Conservation (phyloP, 352 stramenopile genomes). For the Pythium dissimile region DNA sequence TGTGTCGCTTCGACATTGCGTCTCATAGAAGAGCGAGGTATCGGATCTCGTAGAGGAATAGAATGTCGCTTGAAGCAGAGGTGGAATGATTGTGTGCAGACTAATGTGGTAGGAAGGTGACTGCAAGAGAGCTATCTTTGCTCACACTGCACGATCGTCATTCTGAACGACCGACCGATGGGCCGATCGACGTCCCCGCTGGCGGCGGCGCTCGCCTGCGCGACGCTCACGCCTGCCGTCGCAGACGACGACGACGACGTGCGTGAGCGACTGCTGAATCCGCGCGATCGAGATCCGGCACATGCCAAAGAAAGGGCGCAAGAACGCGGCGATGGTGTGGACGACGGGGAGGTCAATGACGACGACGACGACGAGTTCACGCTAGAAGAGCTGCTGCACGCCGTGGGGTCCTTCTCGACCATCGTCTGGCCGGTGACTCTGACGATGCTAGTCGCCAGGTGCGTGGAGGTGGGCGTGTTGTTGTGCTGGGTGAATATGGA, state of each 20-base stretch:
- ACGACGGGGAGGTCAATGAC: slow-evolving; percentile 10
- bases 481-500: not conserved
- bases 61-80: slow-evolving; percentile 8
- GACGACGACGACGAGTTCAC: slow-evolving; percentile 51
- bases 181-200: slow-evolving; percentile 16
- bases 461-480: not conserved
- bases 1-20: not conserved
- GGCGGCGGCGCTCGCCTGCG: slow-evolving; percentile 16
- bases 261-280: slow-evolving; percentile 12
- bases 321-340: not conserved
- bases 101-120: not conserved
- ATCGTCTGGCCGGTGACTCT: slow-evolving; percentile 74
- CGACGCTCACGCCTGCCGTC: not conserved
- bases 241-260: slow-evolving; percentile 7
- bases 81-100: slow-evolving; percentile 4
- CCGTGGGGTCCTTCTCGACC: slow-evolving; percentile 81
- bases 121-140: not conserved
- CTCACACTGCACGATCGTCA: not conserved
- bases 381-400: slow-evolving; percentile 81
- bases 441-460: slow-evolving; percentile 85
- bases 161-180: not conserved
- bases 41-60: not conserved
- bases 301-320: not conserved
- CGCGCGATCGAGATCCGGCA: not conserved
- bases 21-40: not conserved